Percentiles rank a stretch among this genome's conserved stretches.
These are phyloP conservation scores for Neofusicoccum sp. DNA, from an alignment of 2,329 filamentous ascomycete genomes.

Conservation along the genomic window DNA sequence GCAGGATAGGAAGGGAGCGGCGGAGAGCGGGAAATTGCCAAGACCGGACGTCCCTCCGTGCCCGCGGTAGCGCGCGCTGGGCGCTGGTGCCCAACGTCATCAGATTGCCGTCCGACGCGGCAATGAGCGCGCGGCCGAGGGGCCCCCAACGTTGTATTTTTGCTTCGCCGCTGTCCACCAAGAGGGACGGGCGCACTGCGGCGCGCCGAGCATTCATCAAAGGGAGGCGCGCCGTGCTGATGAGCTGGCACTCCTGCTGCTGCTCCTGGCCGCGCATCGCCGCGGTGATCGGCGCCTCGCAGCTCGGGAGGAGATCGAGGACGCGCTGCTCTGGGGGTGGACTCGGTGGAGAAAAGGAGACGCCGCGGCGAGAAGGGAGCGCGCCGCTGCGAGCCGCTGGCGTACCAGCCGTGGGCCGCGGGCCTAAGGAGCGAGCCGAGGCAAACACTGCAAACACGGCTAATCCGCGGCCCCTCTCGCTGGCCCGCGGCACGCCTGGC, in stretches of 20 bases:
- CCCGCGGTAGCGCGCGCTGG: neutral
- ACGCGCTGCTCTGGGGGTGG: slow-evolving; percentile 7
- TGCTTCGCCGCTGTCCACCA: neutral
- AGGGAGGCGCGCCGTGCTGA: slow-evolving; percentile 3
- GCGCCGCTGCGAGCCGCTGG: neutral
- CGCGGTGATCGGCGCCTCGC: slow-evolving; percentile 1
- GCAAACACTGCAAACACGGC: neutral
- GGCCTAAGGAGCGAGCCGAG: neutral
- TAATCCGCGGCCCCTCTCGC: neutral
- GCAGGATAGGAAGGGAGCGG: slow-evolving; percentile 2
- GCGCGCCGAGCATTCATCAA: slow-evolving; percentile 11
- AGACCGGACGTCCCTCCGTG: slow-evolving; percentile 4
- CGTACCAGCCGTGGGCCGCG: neutral
- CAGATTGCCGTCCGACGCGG: neutral
- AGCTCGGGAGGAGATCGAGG: slow-evolving; percentile 12
- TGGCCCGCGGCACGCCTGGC: neutral
- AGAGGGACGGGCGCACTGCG: slow-evolving; percentile 8
- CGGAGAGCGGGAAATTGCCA: slow-evolving; percentile 12
- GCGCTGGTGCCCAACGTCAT: slow-evolving; percentile 16
- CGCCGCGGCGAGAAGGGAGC: neutral
- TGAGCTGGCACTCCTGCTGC: slow-evolving; percentile 2
- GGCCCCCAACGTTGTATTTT: neutral
- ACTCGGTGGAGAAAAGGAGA: slow-evolving; percentile 10
- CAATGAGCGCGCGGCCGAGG: neutral
- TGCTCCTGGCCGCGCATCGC: neutral